phyloP scores from a whole-genome alignment of 768 basidiomycete species.

The Gloeopeniophorella convolvens region DNA sequence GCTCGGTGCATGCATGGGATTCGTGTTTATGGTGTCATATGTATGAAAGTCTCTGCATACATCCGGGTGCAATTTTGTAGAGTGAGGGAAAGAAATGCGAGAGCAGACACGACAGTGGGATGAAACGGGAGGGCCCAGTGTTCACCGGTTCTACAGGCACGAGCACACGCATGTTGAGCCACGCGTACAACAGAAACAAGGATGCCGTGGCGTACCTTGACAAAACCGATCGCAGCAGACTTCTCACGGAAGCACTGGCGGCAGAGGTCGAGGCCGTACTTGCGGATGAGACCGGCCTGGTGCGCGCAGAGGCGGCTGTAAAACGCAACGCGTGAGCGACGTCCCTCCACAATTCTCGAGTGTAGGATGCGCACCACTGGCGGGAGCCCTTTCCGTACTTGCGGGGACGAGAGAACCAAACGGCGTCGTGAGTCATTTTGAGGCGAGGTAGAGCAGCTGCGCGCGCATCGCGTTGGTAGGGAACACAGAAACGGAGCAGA shows the following conservation, averaged over 20 bases:
- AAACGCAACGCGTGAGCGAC: slow-evolving; percentile 1
- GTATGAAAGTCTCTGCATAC: slow-evolving; percentile 6
- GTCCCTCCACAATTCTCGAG: background rate
- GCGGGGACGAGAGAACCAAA: slow-evolving; percentile 96
- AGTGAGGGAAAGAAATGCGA: background rate
- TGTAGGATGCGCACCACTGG: slow-evolving; percentile 63
- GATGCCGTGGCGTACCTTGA: slow-evolving; percentile 58
- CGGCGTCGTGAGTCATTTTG: slow-evolving; percentile 96
- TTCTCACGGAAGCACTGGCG: slow-evolving; percentile 99
- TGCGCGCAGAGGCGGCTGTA: slow-evolving; percentile 90
- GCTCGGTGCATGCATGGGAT: slow-evolving; percentile 4
- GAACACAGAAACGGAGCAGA: background rate
- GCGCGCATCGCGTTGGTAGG: slow-evolving; percentile 10
- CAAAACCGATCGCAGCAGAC: slow-evolving; percentile 86
- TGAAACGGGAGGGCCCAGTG: background rate
- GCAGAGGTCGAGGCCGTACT: slow-evolving; percentile 95
- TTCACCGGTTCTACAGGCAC: slow-evolving; percentile 13
- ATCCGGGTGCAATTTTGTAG: slow-evolving; percentile 4
- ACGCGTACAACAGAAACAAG: background rate
- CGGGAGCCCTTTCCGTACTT: slow-evolving; percentile 94
- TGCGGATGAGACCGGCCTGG: slow-evolving; percentile 96
- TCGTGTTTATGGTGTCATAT: background rate
- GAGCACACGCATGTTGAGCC: background rate
- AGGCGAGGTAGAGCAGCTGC: slow-evolving; percentile 8
- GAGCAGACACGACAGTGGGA: background rate